These are phyloP conservation scores for Platismatia glauca DNA, from an alignment of 495 filamentous ascomycete genomes.

Conservation along the genomic window DNA sequence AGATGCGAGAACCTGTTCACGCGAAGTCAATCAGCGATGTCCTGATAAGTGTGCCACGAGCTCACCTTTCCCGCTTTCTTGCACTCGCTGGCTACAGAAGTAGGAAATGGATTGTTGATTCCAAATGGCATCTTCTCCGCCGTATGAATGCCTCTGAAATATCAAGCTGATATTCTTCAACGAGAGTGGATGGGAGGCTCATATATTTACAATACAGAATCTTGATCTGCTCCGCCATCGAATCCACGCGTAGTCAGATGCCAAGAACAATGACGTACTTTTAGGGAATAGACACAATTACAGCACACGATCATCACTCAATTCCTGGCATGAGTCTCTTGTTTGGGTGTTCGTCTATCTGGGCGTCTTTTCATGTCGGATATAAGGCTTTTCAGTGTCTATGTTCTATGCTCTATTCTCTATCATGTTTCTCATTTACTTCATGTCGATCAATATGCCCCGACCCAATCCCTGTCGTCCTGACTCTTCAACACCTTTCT, in stretches of 20 bases:
- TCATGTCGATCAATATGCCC: neutral
- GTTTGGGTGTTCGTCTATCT: neutral
- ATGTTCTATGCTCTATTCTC: slow-evolving; percentile 1
- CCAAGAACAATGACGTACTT: slow-evolving; percentile 13
- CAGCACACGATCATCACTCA: neutral
- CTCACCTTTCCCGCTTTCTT: slow-evolving; percentile 69
- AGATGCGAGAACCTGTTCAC: slow-evolving; percentile 62
- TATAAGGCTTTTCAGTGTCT: neutral
- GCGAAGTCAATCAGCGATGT: slow-evolving; percentile 1
- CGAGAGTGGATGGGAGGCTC: neutral
- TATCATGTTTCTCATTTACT: neutral
- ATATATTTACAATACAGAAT: neutral
- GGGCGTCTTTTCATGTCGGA: neutral
- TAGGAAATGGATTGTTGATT: slow-evolving; percentile 61
- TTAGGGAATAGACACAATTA: neutral
- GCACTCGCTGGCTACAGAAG: slow-evolving; percentile 68
- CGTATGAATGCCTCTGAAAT: neutral
- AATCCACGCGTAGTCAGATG: slow-evolving; percentile 7
- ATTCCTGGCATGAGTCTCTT: neutral
- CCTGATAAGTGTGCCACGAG: neutral
- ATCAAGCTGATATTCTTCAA: neutral
- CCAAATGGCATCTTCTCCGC: slow-evolving; percentile 45
- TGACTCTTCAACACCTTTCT: slow-evolving; percentile 1
- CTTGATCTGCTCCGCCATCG: slow-evolving; percentile 9
- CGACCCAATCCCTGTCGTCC: slow-evolving; percentile 5